Evolutionary conservation across 129 eudicot genomes (phyloP), one percentile per base, ranked within the genome.

Genomic region (Flaveria sonorensis): DNA sequence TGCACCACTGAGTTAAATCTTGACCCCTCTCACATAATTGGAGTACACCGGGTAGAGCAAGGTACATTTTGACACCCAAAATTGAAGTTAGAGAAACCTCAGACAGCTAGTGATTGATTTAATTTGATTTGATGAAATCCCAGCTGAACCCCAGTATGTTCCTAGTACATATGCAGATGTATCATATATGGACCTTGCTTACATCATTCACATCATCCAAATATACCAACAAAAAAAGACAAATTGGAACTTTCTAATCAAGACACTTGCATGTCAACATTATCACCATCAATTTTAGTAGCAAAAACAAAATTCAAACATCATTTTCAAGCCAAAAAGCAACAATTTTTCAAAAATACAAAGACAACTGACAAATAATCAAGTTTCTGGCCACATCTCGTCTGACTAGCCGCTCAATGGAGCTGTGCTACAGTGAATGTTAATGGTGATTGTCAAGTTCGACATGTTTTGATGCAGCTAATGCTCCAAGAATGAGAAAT

Each of bases 201-300:
- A 63, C 82, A 79, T 71, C 67, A 55, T 14, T 28, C 32, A 28
- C 36, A 79, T 39, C 83, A 79, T 57, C 75, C 55, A 43, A 64
- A 36, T 19, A 60, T 45, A 56, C 62, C 74, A 64, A 73, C 3
- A 73, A 80, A 80, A 73, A 73, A 80, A 16, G 70, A 60, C 48
- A 53, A 26, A 65, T 65, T 80, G 32, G 70, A 80, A 73, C 79
- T 64, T 79, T 70, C 77, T 63, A 23, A 21, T 67, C 43, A 77
- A 53, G 45, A 77, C 81, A 3, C n/a, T 46, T 70, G 79, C 79
- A 73, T 79, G 73, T 80, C 79, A 79, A 72, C 64, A 60, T 68
- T 77, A 70, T 11, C 68, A 21, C 43, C 45, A 53, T 51, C 68
- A 72, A 72, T 68, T 66, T 71, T 43, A 61, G 43, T 66, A 45